phyloP scores from a whole-genome alignment of 129 eudicot genomes.

The Artemisia annua region DNA sequence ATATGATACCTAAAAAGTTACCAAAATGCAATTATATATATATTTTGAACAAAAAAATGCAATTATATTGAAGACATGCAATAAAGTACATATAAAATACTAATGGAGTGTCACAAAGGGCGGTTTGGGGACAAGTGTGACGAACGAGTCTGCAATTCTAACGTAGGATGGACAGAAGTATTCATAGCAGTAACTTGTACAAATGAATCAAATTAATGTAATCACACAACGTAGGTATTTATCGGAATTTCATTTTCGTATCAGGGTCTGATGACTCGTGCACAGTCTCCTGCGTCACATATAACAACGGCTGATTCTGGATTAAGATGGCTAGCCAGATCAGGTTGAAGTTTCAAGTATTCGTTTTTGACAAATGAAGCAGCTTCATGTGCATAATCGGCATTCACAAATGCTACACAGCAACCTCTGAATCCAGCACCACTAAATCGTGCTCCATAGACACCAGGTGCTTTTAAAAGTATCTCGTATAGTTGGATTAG shows the following conservation, averaged over 20 bases:
- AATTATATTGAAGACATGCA: no score
- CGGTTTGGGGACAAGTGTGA: no score
- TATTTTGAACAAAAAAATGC: no score
- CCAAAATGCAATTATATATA: no score
- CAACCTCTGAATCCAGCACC: slow-evolving; percentile 99
- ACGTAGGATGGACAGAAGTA: not conserved
- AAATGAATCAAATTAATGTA: slow-evolving; percentile 28
- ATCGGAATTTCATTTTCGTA: not conserved
- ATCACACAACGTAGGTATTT: not conserved
- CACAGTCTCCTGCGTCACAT: slow-evolving; percentile 83
- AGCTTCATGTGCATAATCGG: slow-evolving; percentile 59
- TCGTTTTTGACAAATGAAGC: slow-evolving; percentile 60
- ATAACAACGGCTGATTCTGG: slow-evolving; percentile 52
- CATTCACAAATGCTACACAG: slow-evolving; percentile 84
- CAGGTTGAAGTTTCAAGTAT: slow-evolving; percentile 64
- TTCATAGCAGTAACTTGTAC: not conserved
- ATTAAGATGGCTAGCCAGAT: slow-evolving; percentile 53
- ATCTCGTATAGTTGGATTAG: slow-evolving; percentile 77
- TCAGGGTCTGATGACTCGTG: slow-evolving; percentile 58
- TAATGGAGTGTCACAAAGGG: no score
- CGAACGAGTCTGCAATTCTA: not conserved
- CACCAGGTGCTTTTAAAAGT: slow-evolving; percentile 80
- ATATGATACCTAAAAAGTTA: no score
- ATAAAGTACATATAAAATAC: no score
- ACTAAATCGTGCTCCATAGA: slow-evolving; percentile 90